Percentiles rank a stretch among this genome's conserved stretches.
Evolutionary conservation across 768 basidiomycete genomes (phyloP).

Genomic region (Mycena albidolilacea): DNA sequence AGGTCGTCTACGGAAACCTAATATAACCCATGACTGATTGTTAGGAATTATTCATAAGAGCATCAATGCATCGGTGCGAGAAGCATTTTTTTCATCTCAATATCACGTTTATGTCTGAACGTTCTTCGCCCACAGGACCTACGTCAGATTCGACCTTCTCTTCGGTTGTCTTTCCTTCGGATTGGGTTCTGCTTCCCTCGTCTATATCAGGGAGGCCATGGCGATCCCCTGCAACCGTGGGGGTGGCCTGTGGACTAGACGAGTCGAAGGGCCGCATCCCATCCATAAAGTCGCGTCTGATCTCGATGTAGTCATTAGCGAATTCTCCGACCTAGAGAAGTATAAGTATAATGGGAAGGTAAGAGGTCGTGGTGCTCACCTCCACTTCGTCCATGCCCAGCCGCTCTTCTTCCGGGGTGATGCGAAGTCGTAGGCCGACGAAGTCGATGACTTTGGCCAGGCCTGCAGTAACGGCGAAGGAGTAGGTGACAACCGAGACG

Average conservation of each 20-base stretch:
- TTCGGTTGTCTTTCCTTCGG: slow-evolving; percentile 16
- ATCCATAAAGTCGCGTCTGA: slow-evolving; percentile 76
- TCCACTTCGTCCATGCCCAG: slow-evolving; percentile 82
- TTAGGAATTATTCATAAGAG: too few species aligned
- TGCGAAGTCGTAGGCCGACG: slow-evolving; percentile 69
- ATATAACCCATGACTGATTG: too few species aligned
- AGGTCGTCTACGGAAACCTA: too few species aligned
- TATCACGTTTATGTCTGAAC: too few species aligned
- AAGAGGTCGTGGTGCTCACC: slow-evolving; percentile 54
- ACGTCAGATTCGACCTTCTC: slow-evolving; percentile 31
- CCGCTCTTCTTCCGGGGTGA: slow-evolving; percentile 68
- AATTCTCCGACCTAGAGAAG: slow-evolving; percentile 73
- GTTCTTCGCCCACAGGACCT: slow-evolving; percentile 3
- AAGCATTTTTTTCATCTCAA: too few species aligned
- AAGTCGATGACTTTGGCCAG: slow-evolving; percentile 71
- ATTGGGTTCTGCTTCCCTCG: slow-evolving; percentile 25
- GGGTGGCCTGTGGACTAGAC: slow-evolving; percentile 42
- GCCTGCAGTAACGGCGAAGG: slow-evolving; percentile 72
- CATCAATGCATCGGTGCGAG: too few species aligned
- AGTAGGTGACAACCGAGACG: slow-evolving; percentile 69
- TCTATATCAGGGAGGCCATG: slow-evolving; percentile 57
- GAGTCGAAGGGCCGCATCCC: slow-evolving; percentile 60
- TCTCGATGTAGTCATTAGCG: slow-evolving; percentile 78
- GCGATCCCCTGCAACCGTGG: slow-evolving; percentile 55
- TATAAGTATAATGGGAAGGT: neutral